These are phyloP conservation scores for Endoconidiophora polonica DNA, from an alignment of 2,329 filamentous ascomycete species.

Conservation along the genomic window DNA sequence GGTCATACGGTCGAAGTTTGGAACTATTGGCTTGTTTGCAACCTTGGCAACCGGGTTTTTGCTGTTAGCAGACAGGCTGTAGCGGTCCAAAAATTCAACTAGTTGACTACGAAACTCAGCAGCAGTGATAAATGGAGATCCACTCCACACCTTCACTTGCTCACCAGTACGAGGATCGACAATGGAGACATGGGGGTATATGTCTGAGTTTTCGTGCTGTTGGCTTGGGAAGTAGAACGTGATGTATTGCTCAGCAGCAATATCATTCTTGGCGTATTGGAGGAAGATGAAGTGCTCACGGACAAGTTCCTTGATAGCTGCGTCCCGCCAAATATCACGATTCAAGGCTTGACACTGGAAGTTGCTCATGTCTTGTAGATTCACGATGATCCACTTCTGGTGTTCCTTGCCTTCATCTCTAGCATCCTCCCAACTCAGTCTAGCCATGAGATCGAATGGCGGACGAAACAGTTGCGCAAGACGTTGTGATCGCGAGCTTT, in stretches of 20 bases:
- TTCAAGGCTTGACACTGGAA: constrained; percentile 93
- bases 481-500: constrained; percentile 48
- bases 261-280: constrained; percentile 80
- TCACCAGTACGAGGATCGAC: constrained; percentile 91
- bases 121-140: constrained; percentile 57
- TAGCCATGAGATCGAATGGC: constrained; percentile 76
- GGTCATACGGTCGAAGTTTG: constrained; percentile 71
- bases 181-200: constrained; percentile 91
- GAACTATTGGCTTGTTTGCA: constrained; percentile 25
- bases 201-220: constrained; percentile 61
- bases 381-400: constrained; percentile 89
- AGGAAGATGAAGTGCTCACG: constrained; percentile 90
- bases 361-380: constrained; percentile 82
- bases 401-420: constrained; percentile 71
- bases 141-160: constrained; percentile 92
- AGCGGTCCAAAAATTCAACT: constrained; percentile 91
- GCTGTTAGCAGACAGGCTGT: constrained; percentile 71
- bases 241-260: constrained; percentile 61
- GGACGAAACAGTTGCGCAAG: constrained; percentile 87
- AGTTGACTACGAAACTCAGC: constrained; percentile 79
- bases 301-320: constrained; percentile 60
- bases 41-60: constrained; percentile 83
- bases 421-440: constrained; percentile 66
- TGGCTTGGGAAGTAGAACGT: constrained; percentile 71
- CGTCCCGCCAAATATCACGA: constrained; percentile 88